phyloP scores from a whole-genome alignment of 768 basidiomycete species.

The Lyophyllum decastes region DNA sequence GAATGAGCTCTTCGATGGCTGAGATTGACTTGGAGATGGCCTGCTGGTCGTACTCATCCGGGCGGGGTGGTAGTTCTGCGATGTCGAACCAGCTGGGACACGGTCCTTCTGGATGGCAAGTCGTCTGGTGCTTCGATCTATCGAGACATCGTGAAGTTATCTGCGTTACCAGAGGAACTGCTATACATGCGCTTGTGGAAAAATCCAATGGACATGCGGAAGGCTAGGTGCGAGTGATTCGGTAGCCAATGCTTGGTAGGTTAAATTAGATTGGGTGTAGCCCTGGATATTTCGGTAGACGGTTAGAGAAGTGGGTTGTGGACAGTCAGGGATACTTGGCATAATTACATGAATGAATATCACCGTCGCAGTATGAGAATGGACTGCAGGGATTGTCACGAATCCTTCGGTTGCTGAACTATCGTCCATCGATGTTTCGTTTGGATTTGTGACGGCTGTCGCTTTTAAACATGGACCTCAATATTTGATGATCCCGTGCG shows the following conservation, averaged over 20 bases:
- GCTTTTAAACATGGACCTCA: too few species aligned
- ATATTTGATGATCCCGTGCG: too few species aligned
- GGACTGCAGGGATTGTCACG: not conserved
- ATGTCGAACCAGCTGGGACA: slow-evolving; percentile 42
- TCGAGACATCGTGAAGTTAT: not conserved
- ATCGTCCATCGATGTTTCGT: not conserved
- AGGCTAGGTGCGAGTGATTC: slow-evolving; percentile 26
- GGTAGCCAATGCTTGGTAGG: slow-evolving; percentile 28
- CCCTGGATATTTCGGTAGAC: slow-evolving; percentile 22
- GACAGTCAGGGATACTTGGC: slow-evolving; percentile 14
- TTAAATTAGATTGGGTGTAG: slow-evolving; percentile 29
- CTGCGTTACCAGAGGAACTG: not conserved
- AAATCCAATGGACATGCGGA: slow-evolving; percentile 35
- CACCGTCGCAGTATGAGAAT: slow-evolving; percentile 58
- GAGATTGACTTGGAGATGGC: slow-evolving; percentile 27
- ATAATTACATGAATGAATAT: slow-evolving; percentile 63
- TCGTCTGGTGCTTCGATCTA: slow-evolving; percentile 25
- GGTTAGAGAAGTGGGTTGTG: not conserved
- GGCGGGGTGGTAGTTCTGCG: slow-evolving; percentile 29
- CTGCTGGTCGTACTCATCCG: slow-evolving; percentile 29
- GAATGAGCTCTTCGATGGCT: slow-evolving; percentile 32
- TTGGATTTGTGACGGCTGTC: not conserved
- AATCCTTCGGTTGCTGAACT: not conserved
- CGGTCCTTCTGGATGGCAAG: slow-evolving; percentile 23
- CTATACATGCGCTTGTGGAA: slow-evolving; percentile 35